phyloP scores from a whole-genome alignment of 768 basidiomycete species.

The Auriscalpium microsporum region DNA sequence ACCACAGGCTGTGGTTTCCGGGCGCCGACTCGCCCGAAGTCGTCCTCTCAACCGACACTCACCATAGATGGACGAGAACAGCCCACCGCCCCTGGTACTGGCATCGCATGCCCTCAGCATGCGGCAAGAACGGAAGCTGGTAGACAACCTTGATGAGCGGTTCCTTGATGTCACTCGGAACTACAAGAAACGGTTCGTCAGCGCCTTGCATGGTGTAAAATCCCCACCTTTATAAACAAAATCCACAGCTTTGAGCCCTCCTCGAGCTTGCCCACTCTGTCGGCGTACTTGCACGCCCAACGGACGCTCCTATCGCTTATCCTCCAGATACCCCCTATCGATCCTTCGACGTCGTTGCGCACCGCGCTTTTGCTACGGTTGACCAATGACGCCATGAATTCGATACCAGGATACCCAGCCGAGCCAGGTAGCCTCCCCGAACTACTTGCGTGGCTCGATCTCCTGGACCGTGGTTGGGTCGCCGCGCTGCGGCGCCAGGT shows the following conservation, averaged over 20 bases:
- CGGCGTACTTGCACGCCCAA: slow-evolving; percentile 49
- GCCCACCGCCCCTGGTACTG: too few relatives aligned
- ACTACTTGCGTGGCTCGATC: slow-evolving; percentile 59
- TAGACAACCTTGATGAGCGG: slow-evolving; percentile 55
- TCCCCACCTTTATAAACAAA: background rate
- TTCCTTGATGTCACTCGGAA: slow-evolving; percentile 60
- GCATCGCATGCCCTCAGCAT: slow-evolving; percentile 8
- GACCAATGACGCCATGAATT: slow-evolving; percentile 55
- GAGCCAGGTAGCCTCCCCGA: slow-evolving; percentile 35
- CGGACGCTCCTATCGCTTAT: slow-evolving; percentile 52
- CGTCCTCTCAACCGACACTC: too few relatives aligned
- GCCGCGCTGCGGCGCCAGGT: slow-evolving; percentile 53
- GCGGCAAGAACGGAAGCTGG: slow-evolving; percentile 53
- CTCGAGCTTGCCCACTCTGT: slow-evolving; percentile 49
- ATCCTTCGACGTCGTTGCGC: slow-evolving; percentile 60
- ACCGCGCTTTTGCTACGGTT: slow-evolving; percentile 61
- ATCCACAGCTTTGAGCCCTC: slow-evolving; percentile 33
- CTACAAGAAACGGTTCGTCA: slow-evolving; percentile 65
- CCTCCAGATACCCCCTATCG: slow-evolving; percentile 66
- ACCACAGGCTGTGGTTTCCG: too few relatives aligned
- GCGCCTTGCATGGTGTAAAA: background rate
- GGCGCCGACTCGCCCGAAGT: too few relatives aligned
- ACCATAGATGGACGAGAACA: too few relatives aligned
- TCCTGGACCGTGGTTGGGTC: slow-evolving; percentile 70
- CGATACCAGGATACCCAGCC: slow-evolving; percentile 54